Base-by-base conservation (phyloP, 2,329 filamentous ascomycete genomes). In the Ampelomyces quisqualis region DNA sequence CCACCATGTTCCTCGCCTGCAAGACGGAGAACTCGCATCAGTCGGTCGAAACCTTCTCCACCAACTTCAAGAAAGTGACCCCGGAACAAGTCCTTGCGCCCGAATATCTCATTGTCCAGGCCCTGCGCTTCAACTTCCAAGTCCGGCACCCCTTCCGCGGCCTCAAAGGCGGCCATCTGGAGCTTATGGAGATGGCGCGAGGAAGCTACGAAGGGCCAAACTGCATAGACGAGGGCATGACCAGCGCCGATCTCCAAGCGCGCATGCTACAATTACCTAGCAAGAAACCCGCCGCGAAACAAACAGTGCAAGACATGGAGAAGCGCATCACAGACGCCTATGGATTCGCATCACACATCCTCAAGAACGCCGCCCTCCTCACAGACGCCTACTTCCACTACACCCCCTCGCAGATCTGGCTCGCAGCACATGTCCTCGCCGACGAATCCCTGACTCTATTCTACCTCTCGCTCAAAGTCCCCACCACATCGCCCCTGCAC, bases 331-430 rank as follows among this genome's bases (percentile, higher is more conserved):
- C 72, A 19, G 75, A 75, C 8, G 88, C 88, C 0, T 90, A 95
- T 62, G 75, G 75, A n/a, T 78, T 77, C 37, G 86, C 90, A 0
- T 79, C 86, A 28, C 43, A 62, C 10, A 62, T 59, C 3, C 55
- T 71, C 17, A 71, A 73, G 27, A 85, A 83, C 39, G 86, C 88
- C 42, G 87, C 90, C 0, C 74, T 95, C 35, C 78, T 96, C 47
- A 95, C 91, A 18, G 93, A 98, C 59, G 90, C 82, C n/a, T 97
- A 97, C 72, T 96, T 97, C 70, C 85, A 95, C 68, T 97, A 88
- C 71, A 91, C 91, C 0, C 93, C 93, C 0, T 86, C 88, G 17
- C 93, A 98, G 67, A 95, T 97, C 64, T 90, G 90, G 83, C 78
- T 97, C 45, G 85, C 88, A 0, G 83, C 90, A 0, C 71, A 96